phyloP scores from a whole-genome alignment of 768 basidiomycete genomes.

The Coprinopsis cinerea region DNA sequence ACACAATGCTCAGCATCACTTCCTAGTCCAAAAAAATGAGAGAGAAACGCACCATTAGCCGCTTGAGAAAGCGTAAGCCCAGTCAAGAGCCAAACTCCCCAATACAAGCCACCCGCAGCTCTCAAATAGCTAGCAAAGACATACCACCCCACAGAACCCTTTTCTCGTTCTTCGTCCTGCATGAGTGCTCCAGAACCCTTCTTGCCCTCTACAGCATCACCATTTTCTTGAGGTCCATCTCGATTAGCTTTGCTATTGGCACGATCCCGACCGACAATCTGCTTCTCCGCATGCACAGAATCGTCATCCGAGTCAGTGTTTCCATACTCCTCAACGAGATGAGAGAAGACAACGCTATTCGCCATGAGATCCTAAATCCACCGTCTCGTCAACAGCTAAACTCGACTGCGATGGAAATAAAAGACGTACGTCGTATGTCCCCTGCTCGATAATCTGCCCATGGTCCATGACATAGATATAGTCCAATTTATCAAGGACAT shows the following conservation, averaged over 20 bases:
- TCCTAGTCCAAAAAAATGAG: background rate
- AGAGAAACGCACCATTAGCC: slow-evolving; percentile 33
- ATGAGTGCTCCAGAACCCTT: slow-evolving; percentile 27
- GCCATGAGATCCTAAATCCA: slow-evolving; percentile 36
- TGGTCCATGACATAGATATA: slow-evolving; percentile 62
- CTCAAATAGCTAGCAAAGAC: slow-evolving; percentile 45
- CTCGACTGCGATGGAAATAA: background rate
- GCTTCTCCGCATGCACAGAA: background rate
- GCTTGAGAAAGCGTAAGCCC: slow-evolving; percentile 39
- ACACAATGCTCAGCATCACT: background rate
- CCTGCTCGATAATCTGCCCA: slow-evolving; percentile 55
- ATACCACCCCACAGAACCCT: slow-evolving; percentile 45
- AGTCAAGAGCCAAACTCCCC: slow-evolving; percentile 37
- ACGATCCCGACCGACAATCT: background rate
- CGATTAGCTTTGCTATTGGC: background rate
- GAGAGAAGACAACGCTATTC: slow-evolving; percentile 38
- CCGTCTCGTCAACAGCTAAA: background rate
- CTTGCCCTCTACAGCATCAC: slow-evolving; percentile 11
- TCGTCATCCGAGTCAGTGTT: slow-evolving; percentile 29
- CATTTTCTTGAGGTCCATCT: slow-evolving; percentile 9
- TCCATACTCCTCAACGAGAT: slow-evolving; percentile 53
- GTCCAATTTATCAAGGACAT: slow-evolving; percentile 51
- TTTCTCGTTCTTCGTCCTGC: slow-evolving; percentile 55
- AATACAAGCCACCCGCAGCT: slow-evolving; percentile 42
- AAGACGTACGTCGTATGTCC: slow-evolving; percentile 45